Evolutionary conservation across 108 stramenopile genomes (phyloP), one percentile per base, ranked within the genome.

Genomic region (Nannochloropsis gaditana): DNA sequence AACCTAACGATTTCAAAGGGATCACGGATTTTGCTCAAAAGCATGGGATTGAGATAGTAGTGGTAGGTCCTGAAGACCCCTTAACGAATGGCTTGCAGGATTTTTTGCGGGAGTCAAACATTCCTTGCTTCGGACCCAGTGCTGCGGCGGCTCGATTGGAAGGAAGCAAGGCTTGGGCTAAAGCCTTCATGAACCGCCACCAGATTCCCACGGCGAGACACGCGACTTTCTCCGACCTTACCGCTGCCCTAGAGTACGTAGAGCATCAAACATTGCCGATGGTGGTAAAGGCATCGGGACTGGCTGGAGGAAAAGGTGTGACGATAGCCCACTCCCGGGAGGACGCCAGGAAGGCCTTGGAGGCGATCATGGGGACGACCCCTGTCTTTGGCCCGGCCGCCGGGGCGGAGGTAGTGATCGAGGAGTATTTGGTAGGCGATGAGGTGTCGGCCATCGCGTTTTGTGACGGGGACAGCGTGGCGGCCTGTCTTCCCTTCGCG

Each of bases 231-330:
- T 94, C 93, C 19, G 91, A 93, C 59, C 83, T 89, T 44, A 90
- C 91, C 5, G 95, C 94, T 9, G 90, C 84, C 21, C 43, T 43
- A 90, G 95, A 94, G 41, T 91, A 92, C 17, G 87, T 94, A 50
- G 91, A 89, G 80, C 43, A 73, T 42, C 92, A 93, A 43, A 91
- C 90, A 45, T 93, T 95, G 85, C 93, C 94, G 44, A 95, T 96
- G 81, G 97, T 98, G 5, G 94, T 98, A 87, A 98, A 98, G 92
- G 96, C 96, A 42, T 96, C 96, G 42, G 96, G 97, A 44, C 92
- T 98, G 45, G 97, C 97, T 21, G 97, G 95, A 41, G 97, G 97
- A 73, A 98, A 98, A 87, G 97, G 97, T 41, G 97, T 98, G 31
- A 90, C 96, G 42, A 86, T 98, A n/a, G 96, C 97, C 59, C 93